A percentile compares a stretch with the other conserved stretches of the same genome.
phyloP scores from a whole-genome alignment of 1,284 basidiomycete genomes.

The Schizophyllum commune region DNA sequence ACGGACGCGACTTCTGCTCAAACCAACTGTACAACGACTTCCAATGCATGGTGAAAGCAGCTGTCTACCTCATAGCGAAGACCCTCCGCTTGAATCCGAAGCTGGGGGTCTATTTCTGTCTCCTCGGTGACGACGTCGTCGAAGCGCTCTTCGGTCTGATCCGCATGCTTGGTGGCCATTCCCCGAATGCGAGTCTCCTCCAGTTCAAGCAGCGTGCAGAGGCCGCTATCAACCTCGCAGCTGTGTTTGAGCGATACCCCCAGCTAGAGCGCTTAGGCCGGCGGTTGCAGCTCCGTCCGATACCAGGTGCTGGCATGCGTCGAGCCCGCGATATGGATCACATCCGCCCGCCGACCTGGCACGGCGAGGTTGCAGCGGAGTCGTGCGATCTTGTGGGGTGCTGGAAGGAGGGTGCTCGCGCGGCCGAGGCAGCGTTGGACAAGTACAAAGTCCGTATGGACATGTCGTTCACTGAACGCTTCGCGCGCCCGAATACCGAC shows the following conservation, averaged over 20 bases:
- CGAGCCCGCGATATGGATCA: conserved; percentile 7
- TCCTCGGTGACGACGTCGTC: conserved; percentile 8
- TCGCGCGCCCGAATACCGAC: not conserved
- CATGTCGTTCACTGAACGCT: not conserved
- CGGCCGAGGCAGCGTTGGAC: not conserved
- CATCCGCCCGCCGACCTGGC: not conserved
- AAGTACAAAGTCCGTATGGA: not conserved
- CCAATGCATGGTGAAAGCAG: conserved; percentile 9
- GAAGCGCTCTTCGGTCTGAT: conserved; percentile 9
- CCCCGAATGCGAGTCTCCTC: conserved; percentile 20
- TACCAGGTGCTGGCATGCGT: no score
- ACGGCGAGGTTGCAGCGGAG: conserved; percentile 1
- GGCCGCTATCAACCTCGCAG: conserved; percentile 22
- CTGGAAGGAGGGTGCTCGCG: not conserved
- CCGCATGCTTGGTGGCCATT: conserved; percentile 10
- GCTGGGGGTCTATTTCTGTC: conserved; percentile 3
- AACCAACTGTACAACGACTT: conserved; percentile 9
- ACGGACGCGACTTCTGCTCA: conserved; percentile 7
- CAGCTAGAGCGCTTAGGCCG: no score
- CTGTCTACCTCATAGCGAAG: conserved; percentile 6
- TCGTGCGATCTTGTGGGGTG: conserved; percentile 1
- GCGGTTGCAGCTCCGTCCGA: no score
- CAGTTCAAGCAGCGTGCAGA: conserved; percentile 21
- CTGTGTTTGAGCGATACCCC: no score
- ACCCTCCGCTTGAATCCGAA: conserved; percentile 3